Conservation (phyloP, 768 basidiomycete genomes). For the Sarcodon aspratus region DNA sequence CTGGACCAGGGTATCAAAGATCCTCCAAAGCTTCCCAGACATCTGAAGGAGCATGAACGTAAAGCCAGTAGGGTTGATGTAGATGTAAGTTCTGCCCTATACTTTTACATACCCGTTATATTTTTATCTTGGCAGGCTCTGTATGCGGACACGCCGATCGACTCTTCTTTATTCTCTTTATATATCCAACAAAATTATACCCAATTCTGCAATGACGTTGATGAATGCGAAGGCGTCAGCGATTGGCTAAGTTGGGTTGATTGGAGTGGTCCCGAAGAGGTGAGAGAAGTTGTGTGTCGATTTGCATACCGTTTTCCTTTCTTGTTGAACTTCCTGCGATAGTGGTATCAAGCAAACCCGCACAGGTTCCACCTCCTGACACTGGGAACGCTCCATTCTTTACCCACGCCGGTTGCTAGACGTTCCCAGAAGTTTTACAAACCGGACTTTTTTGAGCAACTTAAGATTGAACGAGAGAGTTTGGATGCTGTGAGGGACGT, state of each 20-base stretch:
- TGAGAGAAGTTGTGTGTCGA: constrained; percentile 18
- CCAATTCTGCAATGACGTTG: constrained; percentile 69
- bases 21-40: constrained; percentile 43
- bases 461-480: constrained; percentile 46
- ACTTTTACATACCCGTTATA: not conserved
- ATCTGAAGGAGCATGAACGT: constrained; percentile 50
- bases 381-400: constrained; percentile 73
- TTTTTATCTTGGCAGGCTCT: constrained; percentile 33
- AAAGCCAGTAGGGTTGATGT: constrained; percentile 65
- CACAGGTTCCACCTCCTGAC: constrained; percentile 81
- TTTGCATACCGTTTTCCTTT: not conserved
- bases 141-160: constrained; percentile 81
- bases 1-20: constrained; percentile 44
- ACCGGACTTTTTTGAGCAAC: constrained; percentile 70
- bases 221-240: constrained; percentile 56
- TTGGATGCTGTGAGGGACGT: constrained; percentile 47
- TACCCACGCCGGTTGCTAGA: constrained; percentile 79
- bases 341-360: constrained; percentile 64
- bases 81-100: constrained; percentile 37
- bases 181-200: constrained; percentile 94
- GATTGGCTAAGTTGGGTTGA: constrained; percentile 78
- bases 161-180: constrained; percentile 77
- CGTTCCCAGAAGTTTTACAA: constrained; percentile 78
- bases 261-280: constrained; percentile 51
- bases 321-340: not conserved